Evolutionary conservation across 169 alveolate species (phyloP), one percentile per base, ranked within the genome.

Genomic region (Eimeria acervulina): DNA sequence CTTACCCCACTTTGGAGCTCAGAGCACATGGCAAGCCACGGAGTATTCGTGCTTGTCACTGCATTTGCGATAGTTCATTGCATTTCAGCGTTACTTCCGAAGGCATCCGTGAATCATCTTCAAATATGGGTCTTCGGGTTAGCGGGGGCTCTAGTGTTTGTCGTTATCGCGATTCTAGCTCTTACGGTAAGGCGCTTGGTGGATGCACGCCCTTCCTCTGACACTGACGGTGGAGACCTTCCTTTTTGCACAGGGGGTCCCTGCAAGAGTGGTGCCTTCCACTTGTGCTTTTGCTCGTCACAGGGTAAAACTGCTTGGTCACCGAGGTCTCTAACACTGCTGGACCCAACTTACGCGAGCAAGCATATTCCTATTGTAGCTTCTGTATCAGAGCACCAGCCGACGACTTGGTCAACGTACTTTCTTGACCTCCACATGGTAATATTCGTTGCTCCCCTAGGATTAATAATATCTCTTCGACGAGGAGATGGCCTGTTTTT

Each of bases 371-470:
- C 99, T 0, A 98, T 99, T 40, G 99, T 99, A 42, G 99, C 99
- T 36, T 99, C 99, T 21, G 99, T 99, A 38, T 98, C 99, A 31
- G 99, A 99, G 95, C 99, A 99, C 97, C 99, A 99, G 97, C 99
- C 99, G 33, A 98, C 99, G n/a, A 98, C 99, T 13, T 99, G 99
- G 99, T 72, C 92, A 5, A 72, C 96, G n/a, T 96, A 96, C 38
- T 44, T 96, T 26, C 78, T 96, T 90, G 97, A 96, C 83, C 97
- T 95, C 7, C 97, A 96, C 89, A 36, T 68, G 80, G 17, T 81
- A 55, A 84, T 93, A 19, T 81, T 95, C 55, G 81, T 95, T 36
- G 95, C 96, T 33, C 97, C 97, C 33, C 33, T 95, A 70, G 97
- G 97, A 76, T 40, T 96, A 84, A 88, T 98, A 97, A 97, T 97